Conservation (phyloP, 768 basidiomycete species). For the Pholiota molesta region DNA sequence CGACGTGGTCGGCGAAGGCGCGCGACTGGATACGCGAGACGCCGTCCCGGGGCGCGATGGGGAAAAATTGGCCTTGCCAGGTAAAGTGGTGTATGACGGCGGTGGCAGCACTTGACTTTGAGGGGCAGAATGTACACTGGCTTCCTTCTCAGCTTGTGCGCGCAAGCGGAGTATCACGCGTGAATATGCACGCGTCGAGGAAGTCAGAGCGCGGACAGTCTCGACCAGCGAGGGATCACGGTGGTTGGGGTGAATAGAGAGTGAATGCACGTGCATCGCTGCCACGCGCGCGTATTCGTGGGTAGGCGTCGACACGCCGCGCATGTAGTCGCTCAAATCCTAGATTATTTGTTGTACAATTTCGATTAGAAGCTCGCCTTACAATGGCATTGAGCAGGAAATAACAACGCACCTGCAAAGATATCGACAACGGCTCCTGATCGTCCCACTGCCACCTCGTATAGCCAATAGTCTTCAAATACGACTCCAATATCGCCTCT, state of each 20-base stretch:
- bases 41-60: constrained; percentile 26
- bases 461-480: constrained; percentile 74
- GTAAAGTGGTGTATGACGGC: constrained; percentile 20
- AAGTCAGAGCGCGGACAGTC: constrained; percentile 54
- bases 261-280: constrained; percentile 55
- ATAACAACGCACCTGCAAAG: constrained; percentile 57
- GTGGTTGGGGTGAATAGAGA: constrained; percentile 41
- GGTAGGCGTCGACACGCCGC: constrained; percentile 74
- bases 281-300: constrained; percentile 73
- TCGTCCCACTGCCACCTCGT: constrained; percentile 62
- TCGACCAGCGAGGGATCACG: constrained; percentile 43
- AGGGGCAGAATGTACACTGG: constrained; percentile 26
- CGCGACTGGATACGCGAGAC: constrained; percentile 59
- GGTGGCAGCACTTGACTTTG: constrained; percentile 19
- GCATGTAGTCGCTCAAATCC: constrained; percentile 83
- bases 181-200: constrained; percentile 74
- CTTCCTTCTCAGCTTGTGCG: constrained; percentile 72
- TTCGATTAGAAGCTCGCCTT: constrained; percentile 14
- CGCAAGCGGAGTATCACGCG: constrained; percentile 80
- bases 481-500: constrained; percentile 72
- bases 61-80: constrained; percentile 17
- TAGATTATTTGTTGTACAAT: constrained; percentile 28
- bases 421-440: constrained; percentile 64
- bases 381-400: not conserved
- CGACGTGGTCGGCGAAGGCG: constrained; percentile 65